Percentiles rank a stretch among this genome's conserved stretches.
Conservation (phyloP, 1,284 basidiomycete species). For the Trichosporon coremiiforme region DNA sequence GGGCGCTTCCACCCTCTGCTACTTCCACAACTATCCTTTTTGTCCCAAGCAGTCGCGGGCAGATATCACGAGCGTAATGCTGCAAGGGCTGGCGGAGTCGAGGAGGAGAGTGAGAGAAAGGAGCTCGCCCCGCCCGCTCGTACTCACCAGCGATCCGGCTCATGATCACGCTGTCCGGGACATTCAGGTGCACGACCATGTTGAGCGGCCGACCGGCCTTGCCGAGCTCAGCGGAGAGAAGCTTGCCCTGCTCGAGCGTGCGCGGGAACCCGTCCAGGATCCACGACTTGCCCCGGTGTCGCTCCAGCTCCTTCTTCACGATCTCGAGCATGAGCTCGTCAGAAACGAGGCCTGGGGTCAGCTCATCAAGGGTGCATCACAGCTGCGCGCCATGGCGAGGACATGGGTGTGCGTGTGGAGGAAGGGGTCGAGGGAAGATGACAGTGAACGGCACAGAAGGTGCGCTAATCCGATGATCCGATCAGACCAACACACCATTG, state of each 20-base stretch:
- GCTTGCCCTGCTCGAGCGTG: conserved; percentile 82
- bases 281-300: conserved; percentile 63
- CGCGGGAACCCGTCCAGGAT: conserved; percentile 96
- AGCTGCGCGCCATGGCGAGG: too few relatives aligned
- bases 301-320: conserved; percentile 53
- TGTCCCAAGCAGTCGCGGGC: too few relatives aligned
- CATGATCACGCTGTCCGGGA: conserved; percentile 86
- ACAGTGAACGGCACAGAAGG: neutral
- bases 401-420: too few relatives aligned
- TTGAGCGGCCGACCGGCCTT: conserved; percentile 64
- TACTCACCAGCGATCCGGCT: conserved; percentile 71
- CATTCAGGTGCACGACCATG: conserved; percentile 86
- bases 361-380: neutral
- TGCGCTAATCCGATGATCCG: neutral
- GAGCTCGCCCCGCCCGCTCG: neutral
- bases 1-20: too few relatives aligned
- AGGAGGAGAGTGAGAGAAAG: neutral
- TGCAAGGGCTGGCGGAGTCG: too few relatives aligned
- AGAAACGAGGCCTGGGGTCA: conserved; percentile 48
- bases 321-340: conserved; percentile 57
- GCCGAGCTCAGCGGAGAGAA: conserved; percentile 64
- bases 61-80: too few relatives aligned
- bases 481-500: too few relatives aligned
- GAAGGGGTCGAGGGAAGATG: neutral
- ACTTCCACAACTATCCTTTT: too few relatives aligned